phyloP scores from a whole-genome alignment of 352 stramenopile genomes.

The Phytophthora pluvialis region DNA sequence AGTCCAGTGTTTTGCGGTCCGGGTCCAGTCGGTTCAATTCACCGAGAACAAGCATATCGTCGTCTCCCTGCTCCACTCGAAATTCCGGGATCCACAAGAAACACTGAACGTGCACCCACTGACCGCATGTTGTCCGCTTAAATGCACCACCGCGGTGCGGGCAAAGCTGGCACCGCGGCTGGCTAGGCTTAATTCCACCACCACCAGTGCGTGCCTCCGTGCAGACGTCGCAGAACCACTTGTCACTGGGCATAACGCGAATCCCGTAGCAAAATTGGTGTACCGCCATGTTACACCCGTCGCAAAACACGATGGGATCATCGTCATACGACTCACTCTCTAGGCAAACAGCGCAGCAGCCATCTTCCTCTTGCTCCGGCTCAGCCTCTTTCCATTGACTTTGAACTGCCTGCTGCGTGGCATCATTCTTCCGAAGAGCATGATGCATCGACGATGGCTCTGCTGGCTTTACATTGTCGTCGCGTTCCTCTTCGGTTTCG shows the following conservation, averaged over 20 bases:
- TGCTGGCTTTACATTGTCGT: conserved; percentile 1
- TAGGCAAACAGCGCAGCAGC: conserved; percentile 77
- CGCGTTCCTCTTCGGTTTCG: not conserved
- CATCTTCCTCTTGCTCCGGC: conserved; percentile 33
- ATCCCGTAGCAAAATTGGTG: conserved; percentile 93
- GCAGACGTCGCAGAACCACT: conserved; percentile 89
- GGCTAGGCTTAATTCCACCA: not conserved
- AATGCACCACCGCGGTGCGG: conserved; percentile 65
- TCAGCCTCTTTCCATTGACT: conserved; percentile 18
- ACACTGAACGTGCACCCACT: conserved; percentile 87
- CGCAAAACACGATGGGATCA: conserved; percentile 92
- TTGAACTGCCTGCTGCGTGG: not conserved
- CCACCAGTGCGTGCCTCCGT: not conserved
- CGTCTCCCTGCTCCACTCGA: conserved; percentile 42
- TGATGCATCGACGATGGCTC: not conserved
- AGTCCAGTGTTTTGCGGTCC: conserved; percentile 70
- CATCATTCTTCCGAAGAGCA: not conserved
- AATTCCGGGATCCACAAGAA: conserved; percentile 89
- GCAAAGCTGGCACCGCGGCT: conserved; percentile 63
- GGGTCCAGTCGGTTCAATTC: conserved; percentile 54
- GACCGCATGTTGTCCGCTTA: conserved; percentile 65
- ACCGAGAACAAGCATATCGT: conserved; percentile 53
- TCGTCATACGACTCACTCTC: conserved; percentile 87
- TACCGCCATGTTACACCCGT: conserved; percentile 85
- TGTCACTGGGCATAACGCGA: conserved; percentile 56